Base-by-base conservation (phyloP, 805 yeast genomes). In the Nakazawaea wyomingensis region DNA sequence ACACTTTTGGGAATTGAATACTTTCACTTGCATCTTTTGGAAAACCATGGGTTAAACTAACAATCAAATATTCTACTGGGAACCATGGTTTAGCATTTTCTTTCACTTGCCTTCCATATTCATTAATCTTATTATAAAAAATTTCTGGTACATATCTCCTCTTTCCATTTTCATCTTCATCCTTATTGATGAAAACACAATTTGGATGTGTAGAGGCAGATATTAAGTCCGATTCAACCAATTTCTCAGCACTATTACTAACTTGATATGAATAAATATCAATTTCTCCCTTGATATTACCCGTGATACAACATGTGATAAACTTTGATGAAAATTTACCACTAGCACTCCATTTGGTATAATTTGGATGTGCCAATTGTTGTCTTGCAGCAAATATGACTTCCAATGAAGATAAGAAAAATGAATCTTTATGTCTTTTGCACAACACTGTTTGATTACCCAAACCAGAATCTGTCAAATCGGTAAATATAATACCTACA, bases 111-210 rank as follows among this genome's bases (percentile, higher is more conserved):
- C 88, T 66, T 4, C 86, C 86, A 63, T 93, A 93, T 64, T 93
- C 97, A 58, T 93, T 93, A 47, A 78, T 74, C 58, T 78, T 80
- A 61, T 80, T 79, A 69, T 84, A 93, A 55, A 86, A 85, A 20
- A 93, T 83, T 49, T 93, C 99, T 0, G 99, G 99, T 13, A 93
- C 98, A 53, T 91, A 93, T 44, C 96, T 73, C 43, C 96, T 73
- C 31, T 38, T 34, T 10, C 39, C 39, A 11, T 27, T 41, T 8
- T 71, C 73, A 16, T 74, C 71, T 32, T 77, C 76, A n/a, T 87
- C 80, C 22, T 78, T 82, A 55, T 86, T 84, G 50, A 93, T 80
- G 52, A 79, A 83, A 57, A 91, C 81, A 69, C 83, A 79, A 17
- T 89, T 80, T 0, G 99, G 97, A 56, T 89, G 91, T 0, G 96